Conservation (phyloP, 139 green algal genomes). For the Haematococcus lacustris region DNA sequence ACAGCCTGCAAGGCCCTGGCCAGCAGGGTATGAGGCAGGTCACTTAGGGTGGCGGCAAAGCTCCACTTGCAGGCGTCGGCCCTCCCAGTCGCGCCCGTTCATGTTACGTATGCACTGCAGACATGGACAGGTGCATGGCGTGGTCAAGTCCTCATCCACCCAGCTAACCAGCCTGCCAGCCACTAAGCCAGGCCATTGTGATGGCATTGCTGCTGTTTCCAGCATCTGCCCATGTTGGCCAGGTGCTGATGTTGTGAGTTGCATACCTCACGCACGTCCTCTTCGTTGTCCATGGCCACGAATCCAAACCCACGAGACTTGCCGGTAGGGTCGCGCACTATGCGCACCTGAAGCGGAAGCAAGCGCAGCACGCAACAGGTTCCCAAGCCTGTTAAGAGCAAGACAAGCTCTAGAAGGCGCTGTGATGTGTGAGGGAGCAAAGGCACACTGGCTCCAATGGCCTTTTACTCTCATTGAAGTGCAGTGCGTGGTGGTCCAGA, state of each 20-base stretch:
- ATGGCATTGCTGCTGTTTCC: not conserved
- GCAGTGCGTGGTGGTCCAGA: not conserved
- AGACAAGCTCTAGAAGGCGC: not conserved
- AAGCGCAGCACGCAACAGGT: not conserved
- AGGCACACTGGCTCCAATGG: not conserved
- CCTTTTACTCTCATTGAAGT: not conserved
- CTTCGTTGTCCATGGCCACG: slow-evolving; percentile 47
- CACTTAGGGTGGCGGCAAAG: slow-evolving; percentile 31
- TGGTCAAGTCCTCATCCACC: not conserved
- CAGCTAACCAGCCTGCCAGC: not conserved
- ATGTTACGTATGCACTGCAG: slow-evolving; percentile 27
- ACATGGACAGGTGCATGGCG: not conserved
- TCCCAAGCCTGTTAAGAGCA: not conserved
- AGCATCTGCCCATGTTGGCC: too few species aligned
- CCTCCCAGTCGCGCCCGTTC: slow-evolving; percentile 52
- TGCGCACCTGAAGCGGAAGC: slow-evolving; percentile 30
- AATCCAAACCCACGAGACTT: slow-evolving; percentile 57
- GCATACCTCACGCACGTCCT: slow-evolving; percentile 32
- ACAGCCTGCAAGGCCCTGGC: too few species aligned
- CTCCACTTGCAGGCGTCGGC: slow-evolving; percentile 50
- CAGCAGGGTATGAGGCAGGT: too few species aligned
- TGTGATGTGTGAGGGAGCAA: not conserved
- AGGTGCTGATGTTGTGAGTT: too few species aligned
- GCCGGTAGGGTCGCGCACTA: slow-evolving; percentile 51
- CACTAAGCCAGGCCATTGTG: not conserved